Conservation (phyloP, 1,284 basidiomycete species). For the Papiliotrema fonsecae region DNA sequence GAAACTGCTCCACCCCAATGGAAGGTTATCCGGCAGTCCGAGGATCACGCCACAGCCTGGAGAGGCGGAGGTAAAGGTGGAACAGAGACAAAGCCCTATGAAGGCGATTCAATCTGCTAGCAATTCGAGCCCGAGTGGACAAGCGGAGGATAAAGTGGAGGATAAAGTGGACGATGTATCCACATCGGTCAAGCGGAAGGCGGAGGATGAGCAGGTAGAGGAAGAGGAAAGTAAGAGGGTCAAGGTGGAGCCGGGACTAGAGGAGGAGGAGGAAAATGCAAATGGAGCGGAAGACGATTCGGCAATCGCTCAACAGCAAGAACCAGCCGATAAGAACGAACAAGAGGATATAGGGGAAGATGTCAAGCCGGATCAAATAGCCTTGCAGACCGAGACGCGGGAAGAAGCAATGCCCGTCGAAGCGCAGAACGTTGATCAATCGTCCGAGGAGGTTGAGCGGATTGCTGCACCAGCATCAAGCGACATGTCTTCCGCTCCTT, state of each 20-base stretch:
- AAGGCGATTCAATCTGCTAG: too few species aligned
- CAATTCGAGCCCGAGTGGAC: not conserved
- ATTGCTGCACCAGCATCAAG: too few species aligned
- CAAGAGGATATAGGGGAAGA: not conserved
- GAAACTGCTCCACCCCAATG: constrained; percentile 2
- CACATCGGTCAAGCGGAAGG: constrained; percentile 33
- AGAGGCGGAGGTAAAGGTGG: not conserved
- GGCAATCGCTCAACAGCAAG: not conserved
- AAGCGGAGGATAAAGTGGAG: not conserved
- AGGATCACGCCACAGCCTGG: constrained; percentile 14
- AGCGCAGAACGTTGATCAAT: not conserved
- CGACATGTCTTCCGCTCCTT: too few species aligned
- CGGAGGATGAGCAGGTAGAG: constrained; percentile 13
- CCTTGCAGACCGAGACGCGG: not conserved
- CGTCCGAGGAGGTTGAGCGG: not conserved
- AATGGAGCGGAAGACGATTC: not conserved
- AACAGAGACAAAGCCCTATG: not conserved
- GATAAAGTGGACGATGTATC: not conserved
- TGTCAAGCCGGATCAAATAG: not conserved
- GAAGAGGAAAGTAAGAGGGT: constrained; percentile 14
- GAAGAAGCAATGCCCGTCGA: not conserved
- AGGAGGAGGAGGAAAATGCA: not conserved
- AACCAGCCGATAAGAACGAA: not conserved
- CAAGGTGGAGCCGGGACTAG: constrained; percentile 12
- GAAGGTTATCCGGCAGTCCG: constrained; percentile 6